Percentiles rank a stretch among this genome's conserved stretches.
These are phyloP conservation scores for Sutorius australiensis DNA, from an alignment of 768 basidiomycete species.

Conservation along the genomic window DNA sequence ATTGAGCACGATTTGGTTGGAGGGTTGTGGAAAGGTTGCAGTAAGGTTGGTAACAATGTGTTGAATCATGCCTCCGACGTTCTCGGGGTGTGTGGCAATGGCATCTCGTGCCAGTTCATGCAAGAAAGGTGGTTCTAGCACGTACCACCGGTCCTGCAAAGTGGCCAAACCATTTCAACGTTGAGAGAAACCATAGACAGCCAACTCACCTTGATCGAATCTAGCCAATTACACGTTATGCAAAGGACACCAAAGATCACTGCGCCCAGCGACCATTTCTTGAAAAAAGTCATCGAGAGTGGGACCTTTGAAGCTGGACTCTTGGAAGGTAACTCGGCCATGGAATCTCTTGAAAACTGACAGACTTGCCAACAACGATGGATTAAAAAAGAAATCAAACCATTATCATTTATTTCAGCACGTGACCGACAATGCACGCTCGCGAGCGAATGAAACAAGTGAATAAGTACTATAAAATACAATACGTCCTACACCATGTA, in stretches of 20 bases:
- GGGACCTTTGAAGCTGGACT: background rate
- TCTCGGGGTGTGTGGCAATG: constrained; percentile 58
- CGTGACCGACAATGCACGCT: background rate
- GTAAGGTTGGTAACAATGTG: constrained; percentile 83
- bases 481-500: constrained; percentile 28
- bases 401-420: background rate
- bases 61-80: constrained; percentile 69
- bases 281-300: constrained; percentile 9
- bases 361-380: background rate
- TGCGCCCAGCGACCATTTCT: constrained; percentile 34
- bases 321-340: constrained; percentile 15
- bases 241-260: constrained; percentile 26
- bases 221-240: constrained; percentile 47
- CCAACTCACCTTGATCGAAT: constrained; percentile 57
- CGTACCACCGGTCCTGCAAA: constrained; percentile 77
- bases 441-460: constrained; percentile 8
- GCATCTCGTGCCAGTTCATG: constrained; percentile 75
- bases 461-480: constrained; percentile 33
- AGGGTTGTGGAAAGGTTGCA: constrained; percentile 58
- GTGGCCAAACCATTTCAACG: background rate
- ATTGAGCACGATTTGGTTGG: constrained; percentile 49
- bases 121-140: constrained; percentile 68
- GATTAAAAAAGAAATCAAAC: background rate
- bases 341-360: constrained; percentile 4
- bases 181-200: background rate